A percentile compares a stretch with the other conserved stretches of the same genome.
phyloP scores from a whole-genome alignment of 129 eudicot genomes.

The Helichrysum umbraculigerum region DNA sequence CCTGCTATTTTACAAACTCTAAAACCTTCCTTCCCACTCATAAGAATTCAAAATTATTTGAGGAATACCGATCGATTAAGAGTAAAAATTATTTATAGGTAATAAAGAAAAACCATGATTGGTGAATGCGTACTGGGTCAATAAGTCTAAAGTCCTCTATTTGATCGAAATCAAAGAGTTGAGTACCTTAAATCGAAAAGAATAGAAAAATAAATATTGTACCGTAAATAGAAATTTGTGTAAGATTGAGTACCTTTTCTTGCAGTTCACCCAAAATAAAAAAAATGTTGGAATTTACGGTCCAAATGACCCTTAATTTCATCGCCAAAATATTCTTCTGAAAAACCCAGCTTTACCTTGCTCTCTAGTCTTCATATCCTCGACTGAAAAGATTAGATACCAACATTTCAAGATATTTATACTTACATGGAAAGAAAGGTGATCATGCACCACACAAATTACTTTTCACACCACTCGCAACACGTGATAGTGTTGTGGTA shows the following conservation, averaged over 20 bases:
- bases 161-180: neutral
- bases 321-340: constrained; percentile 52
- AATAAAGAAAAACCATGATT: too few species aligned
- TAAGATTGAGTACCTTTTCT: neutral
- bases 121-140: neutral
- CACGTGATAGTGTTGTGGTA: neutral
- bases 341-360: constrained; percentile 47
- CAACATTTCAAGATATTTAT: neutral
- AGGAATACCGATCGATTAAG: too few species aligned
- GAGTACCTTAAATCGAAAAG: neutral
- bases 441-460: neutral
- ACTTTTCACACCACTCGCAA: neutral
- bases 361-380: constrained; percentile 47
- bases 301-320: neutral
- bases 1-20: neutral
- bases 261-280: constrained; percentile 2
- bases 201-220: neutral
- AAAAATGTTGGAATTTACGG: constrained; percentile 3
- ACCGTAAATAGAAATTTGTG: neutral
- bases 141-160: neutral
- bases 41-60: too few species aligned
- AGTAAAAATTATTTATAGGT: too few species aligned
- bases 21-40: neutral
- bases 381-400: constrained; percentile 39
- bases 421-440: neutral